Base-by-base conservation (phyloP, 1,139 yeast species). In the Geotrichum aggregatum region DNA sequence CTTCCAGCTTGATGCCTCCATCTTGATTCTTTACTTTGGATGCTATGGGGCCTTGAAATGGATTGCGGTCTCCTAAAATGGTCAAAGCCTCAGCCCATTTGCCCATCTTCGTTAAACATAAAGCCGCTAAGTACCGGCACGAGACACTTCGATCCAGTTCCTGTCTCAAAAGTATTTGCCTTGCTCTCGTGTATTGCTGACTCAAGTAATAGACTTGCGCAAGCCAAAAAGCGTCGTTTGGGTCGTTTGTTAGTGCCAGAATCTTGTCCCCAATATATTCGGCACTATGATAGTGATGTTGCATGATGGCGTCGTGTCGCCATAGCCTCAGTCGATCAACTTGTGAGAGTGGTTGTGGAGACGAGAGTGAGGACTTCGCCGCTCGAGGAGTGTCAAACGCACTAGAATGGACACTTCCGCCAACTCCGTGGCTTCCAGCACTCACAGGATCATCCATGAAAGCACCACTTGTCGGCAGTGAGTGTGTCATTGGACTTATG, bases 141-240 rank as follows among this genome's bases (percentile, higher is more conserved):
- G 87, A 80, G 2, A 87, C 85, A 52, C 76, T 75, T 11, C 78
- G 70, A 21, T 71, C 76, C 44, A 76, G 62, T 49, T 69, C 63
- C 19, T 58, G 65, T 44, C 71, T 68, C 33, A 73, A 63, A 14
- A 80, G 66, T 47, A 91, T 69, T 59, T 82, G 83, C 53, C 87
- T 79, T 2, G 96, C 97, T 42, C 97, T 74, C 38, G 84, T 77
- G 66, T 80, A 89, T 64, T 87, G 82, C 11, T 94, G 92, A 56
- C 81, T 77, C 49, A 77, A 73, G 67, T 82, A 87, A 65, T 85
- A 83, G 1, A 87, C 95, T 69, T 92, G 96, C 0, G 96, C 97
- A 42, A 92, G 74, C 97, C 98, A 92, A 67, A 89, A 91, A 13
- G 97, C 97, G 67, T 92, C 98, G 63, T 85, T 87, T 14, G 96